Base-by-base conservation (phyloP, 73 alveolate genomes). In the Effrenium voratum region DNA sequence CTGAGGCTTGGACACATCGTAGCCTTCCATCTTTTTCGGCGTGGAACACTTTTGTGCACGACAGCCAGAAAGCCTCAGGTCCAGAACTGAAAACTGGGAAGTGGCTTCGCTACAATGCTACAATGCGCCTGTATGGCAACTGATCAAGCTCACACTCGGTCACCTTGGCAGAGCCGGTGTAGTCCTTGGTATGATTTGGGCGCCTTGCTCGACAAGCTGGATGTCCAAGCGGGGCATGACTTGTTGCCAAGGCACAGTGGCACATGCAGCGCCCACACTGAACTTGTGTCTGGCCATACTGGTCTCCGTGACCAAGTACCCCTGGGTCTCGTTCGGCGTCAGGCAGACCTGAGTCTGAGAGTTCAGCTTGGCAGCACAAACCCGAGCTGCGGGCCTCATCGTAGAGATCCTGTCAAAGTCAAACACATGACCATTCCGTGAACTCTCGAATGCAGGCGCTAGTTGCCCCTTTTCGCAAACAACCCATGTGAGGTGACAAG, bases 61-160 rank as follows among this genome's bases (percentile, higher is more conserved):
- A 70, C 91, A 80, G 46, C 91, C 91, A 30, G 91, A 80, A 66
- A 80, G 46, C 91, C 91, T 80, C 47, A 32, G 70, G 5, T n/a
- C n/a, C n/a, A n/a, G n/a, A n/a, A n/a, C n/a, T n/a, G 16, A 57
- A 57, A 57, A 2, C 72, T 22, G 16, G 72, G 28, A 57, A 57
- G 28, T 57, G 3, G n/a, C 72, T 57, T 57, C n/a, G n/a, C 63
- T 52, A 66, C 40, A n/a, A 24, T 77, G 38, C 5, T 59, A 32
- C 63, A 46, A 28, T 44, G 44, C 6, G 68, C 91, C 46, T 28
- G 47, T 80, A 80, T 32, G 91, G 70, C 3, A 5, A 45, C 46
- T 80, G 55, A 19, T 80, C 91, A 30, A 45, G 70, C 15, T 44
- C 68, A 16, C 91, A 80, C 28, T 45, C 72, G 10, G 91, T 80